Conservation (phyloP, 1,284 basidiomycete species). For the Anthracocystis setariae region DNA sequence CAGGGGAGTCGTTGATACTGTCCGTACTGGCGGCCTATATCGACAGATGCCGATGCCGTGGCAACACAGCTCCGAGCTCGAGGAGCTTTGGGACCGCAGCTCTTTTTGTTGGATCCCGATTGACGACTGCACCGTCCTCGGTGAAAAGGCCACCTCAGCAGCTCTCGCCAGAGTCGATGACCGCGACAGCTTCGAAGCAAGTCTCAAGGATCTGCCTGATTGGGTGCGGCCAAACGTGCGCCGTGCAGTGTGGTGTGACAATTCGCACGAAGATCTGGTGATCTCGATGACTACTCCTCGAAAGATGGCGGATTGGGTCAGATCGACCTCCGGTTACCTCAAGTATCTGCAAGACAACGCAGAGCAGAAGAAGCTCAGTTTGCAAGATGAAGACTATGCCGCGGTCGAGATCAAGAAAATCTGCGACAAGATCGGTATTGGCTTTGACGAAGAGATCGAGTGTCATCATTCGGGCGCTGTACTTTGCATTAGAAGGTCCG, state of each 20-base stretch:
- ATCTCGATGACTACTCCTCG: slow-evolving; percentile 34
- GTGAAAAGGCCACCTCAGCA: slow-evolving; percentile 26
- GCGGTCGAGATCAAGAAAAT: slow-evolving; percentile 37
- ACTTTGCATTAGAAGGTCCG: slow-evolving; percentile 28
- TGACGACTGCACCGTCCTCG: slow-evolving; percentile 39
- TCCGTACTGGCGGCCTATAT: slow-evolving; percentile 35
- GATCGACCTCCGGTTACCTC: slow-evolving; percentile 38
- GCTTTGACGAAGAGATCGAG: slow-evolving; percentile 37
- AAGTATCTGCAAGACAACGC: slow-evolving; percentile 29
- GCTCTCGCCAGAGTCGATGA: slow-evolving; percentile 22
- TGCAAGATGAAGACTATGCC: slow-evolving; percentile 36
- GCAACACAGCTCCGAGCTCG: slow-evolving; percentile 17
- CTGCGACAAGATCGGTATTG: slow-evolving; percentile 29
- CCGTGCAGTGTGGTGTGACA: slow-evolving; percentile 33
- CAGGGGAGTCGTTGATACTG: background rate
- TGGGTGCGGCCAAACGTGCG: slow-evolving; percentile 31
- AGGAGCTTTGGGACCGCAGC: slow-evolving; percentile 31
- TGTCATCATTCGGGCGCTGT: slow-evolving; percentile 39
- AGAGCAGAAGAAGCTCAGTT: slow-evolving; percentile 35
- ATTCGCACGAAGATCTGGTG: slow-evolving; percentile 34
- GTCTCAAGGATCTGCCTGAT: slow-evolving; percentile 19
- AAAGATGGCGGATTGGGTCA: slow-evolving; percentile 43
- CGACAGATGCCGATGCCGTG: slow-evolving; percentile 44
- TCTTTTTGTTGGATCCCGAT: slow-evolving; percentile 43
- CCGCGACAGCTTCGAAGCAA: slow-evolving; percentile 10